Evolutionary conservation across 2,329 filamentous ascomycete genomes (phyloP).

Genomic region (Claviceps pazoutovae): DNA sequence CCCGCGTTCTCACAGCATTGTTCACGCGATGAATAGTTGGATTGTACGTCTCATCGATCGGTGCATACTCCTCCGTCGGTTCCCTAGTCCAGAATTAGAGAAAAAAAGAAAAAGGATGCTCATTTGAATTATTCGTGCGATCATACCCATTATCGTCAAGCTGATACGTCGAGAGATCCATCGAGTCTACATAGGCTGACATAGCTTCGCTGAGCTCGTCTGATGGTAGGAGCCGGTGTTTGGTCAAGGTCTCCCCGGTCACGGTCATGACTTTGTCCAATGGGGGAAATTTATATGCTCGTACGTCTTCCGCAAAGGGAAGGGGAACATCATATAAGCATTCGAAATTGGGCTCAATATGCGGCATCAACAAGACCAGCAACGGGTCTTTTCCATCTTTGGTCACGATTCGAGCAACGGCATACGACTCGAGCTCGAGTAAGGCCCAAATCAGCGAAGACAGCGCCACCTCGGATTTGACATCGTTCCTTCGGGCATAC

Average conservation of each 20-base stretch:
- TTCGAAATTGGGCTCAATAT: conserved; percentile 65
- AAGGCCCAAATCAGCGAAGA: conserved; percentile 85
- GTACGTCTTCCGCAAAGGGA: conserved; percentile 84
- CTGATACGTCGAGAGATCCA: conserved; percentile 67
- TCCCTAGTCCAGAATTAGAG: conserved; percentile 17
- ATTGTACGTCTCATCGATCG: conserved; percentile 70
- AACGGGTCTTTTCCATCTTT: conserved; percentile 72
- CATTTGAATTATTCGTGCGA: neutral
- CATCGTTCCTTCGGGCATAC: conserved; percentile 61
- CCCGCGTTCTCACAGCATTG: conserved; percentile 70
- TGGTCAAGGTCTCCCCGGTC: conserved; percentile 64
- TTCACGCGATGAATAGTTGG: conserved; percentile 81
- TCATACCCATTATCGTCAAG: conserved; percentile 61
- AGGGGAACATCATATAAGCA: conserved; percentile 81
- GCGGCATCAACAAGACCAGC: conserved; percentile 66
- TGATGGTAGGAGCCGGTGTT: conserved; percentile 72
- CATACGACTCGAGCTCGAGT: conserved; percentile 71
- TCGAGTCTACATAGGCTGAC: conserved; percentile 81
- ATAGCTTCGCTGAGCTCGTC: conserved; percentile 65
- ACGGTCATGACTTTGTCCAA: conserved; percentile 77
- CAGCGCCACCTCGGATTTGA: conserved; percentile 70
- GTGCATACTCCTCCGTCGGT: conserved; percentile 57
- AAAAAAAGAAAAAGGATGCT: too few species aligned
- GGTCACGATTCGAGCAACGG: conserved; percentile 68
- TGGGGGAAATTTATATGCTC: conserved; percentile 82